Conservation (phyloP, 352 stramenopile genomes). For the Blastocystis sp. region DNA sequence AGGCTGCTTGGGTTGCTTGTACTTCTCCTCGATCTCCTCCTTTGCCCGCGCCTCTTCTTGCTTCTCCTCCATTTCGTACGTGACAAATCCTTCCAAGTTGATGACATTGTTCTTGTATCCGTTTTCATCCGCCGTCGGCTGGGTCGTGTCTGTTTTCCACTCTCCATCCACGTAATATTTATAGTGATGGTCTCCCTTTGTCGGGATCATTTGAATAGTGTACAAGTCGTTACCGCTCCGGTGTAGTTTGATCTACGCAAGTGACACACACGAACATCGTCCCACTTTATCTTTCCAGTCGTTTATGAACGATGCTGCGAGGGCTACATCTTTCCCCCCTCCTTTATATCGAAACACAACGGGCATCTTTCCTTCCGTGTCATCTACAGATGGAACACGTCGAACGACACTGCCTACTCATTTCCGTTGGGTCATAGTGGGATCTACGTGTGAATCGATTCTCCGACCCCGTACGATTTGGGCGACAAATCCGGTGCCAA, state of each 20-base stretch:
- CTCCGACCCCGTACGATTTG: background rate
- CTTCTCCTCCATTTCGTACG: constrained; percentile 55
- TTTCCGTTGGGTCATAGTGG: background rate
- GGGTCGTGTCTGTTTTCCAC: constrained; percentile 39
- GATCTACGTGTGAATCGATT: background rate
- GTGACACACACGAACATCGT: background rate
- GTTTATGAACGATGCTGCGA: constrained; percentile 48
- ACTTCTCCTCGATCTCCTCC: constrained; percentile 47
- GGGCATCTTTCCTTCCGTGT: constrained; percentile 23
- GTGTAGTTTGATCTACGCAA: constrained; percentile 51
- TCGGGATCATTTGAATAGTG: constrained; percentile 53
- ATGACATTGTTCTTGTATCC: constrained; percentile 54
- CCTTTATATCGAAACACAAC: constrained; percentile 51
- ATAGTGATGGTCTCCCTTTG: constrained; percentile 38
- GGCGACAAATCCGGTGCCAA: constrained; percentile 8
- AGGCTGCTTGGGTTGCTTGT: constrained; percentile 22
- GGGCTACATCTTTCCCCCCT: constrained; percentile 14
- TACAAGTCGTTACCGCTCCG: constrained; percentile 56
- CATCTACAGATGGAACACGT: background rate
- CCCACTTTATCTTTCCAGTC: constrained; percentile 44
- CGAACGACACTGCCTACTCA: background rate
- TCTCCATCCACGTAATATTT: constrained; percentile 55
- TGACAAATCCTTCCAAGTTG: constrained; percentile 52
- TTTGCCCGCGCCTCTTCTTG: background rate
- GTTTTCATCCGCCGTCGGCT: background rate